These are phyloP conservation scores for Rhizopus arrhizus DNA, from an alignment of 371 early-diverging fungal species.

Conservation along the genomic window DNA sequence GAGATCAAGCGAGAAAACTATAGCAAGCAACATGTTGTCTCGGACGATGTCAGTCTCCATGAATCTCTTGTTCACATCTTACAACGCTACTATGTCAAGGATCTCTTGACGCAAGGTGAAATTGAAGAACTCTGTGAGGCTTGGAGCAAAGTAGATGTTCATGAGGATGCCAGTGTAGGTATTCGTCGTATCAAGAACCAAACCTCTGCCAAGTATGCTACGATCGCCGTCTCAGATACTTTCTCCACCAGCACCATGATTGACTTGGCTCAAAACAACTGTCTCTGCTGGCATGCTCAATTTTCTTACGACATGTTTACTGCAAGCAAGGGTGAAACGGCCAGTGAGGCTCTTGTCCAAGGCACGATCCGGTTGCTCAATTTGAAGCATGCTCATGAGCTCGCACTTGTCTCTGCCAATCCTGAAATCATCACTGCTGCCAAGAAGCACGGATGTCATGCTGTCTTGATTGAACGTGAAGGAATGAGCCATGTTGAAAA, in stretches of 20 bases:
- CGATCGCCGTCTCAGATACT: slow-evolving; percentile 41
- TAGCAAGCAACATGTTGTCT: slow-evolving; percentile 12
- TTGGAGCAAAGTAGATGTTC: slow-evolving; percentile 32
- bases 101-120: slow-evolving; percentile 25
- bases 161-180: slow-evolving; percentile 36
- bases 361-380: slow-evolving; percentile 33
- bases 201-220: slow-evolving; percentile 21
- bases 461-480: slow-evolving; percentile 39
- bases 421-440: slow-evolving; percentile 30
- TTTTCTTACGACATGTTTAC: slow-evolving; percentile 44
- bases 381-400: slow-evolving; percentile 25
- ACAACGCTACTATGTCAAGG: slow-evolving; percentile 29
- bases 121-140: slow-evolving; percentile 26
- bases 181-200: slow-evolving; percentile 43
- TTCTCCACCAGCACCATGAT: slow-evolving; percentile 44
- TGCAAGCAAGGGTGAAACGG: not conserved
- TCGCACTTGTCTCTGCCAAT: slow-evolving; percentile 43
- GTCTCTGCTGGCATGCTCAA: slow-evolving; percentile 52
- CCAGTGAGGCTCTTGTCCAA: slow-evolving; percentile 23
- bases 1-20: slow-evolving; percentile 27
- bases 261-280: slow-evolving; percentile 39
- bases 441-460: slow-evolving; percentile 33
- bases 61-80: slow-evolving; percentile 30
- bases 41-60: slow-evolving; percentile 32
- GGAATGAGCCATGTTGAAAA: not conserved